These are phyloP conservation scores for Oehlia diaphana DNA, from an alignment of 192 early-diverging fungal genomes.

Conservation along the genomic window DNA sequence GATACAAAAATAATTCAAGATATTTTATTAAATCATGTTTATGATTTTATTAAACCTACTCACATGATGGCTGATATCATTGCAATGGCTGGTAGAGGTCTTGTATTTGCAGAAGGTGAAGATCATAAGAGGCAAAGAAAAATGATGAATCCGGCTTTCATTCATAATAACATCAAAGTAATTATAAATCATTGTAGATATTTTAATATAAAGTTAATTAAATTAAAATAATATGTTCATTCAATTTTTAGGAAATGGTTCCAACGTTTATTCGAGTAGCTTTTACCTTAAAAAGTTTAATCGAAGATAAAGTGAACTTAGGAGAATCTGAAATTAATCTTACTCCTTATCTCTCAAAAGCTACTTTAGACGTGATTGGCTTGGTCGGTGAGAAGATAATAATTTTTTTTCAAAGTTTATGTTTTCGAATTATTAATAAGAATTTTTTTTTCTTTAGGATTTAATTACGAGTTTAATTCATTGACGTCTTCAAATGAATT, in stretches of 20 bases:
- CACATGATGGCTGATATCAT: conserved; percentile 12
- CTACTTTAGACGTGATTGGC: conserved; percentile 38
- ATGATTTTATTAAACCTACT: conserved; percentile 46
- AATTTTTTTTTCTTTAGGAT: conserved; percentile 44
- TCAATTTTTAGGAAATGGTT: too few relatives aligned
- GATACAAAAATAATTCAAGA: too few relatives aligned
- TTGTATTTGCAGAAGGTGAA: conserved; percentile 42
- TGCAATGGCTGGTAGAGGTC: conserved; percentile 44
- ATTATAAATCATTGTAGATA: conserved; percentile 10
- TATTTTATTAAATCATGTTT: conserved; percentile 40
- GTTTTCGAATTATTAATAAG: neutral
- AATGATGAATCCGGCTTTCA: too few relatives aligned
- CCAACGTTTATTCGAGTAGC: too few relatives aligned
- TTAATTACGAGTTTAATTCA: too few relatives aligned
- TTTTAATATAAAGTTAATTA: too few relatives aligned
- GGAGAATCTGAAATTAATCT: conserved; percentile 40
- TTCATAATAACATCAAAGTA: neutral
- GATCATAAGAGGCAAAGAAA: too few relatives aligned
- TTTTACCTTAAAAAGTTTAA: too few relatives aligned
- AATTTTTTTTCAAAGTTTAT: neutral
- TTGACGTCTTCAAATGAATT: conserved; percentile 38
- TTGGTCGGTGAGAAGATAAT: conserved; percentile 1
- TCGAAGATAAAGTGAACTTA: neutral
- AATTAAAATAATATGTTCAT: too few relatives aligned
- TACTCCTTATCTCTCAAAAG: conserved; percentile 34